phyloP scores from a whole-genome alignment of 2,329 filamentous ascomycete species.

The Emericellopsis atlantica region DNA sequence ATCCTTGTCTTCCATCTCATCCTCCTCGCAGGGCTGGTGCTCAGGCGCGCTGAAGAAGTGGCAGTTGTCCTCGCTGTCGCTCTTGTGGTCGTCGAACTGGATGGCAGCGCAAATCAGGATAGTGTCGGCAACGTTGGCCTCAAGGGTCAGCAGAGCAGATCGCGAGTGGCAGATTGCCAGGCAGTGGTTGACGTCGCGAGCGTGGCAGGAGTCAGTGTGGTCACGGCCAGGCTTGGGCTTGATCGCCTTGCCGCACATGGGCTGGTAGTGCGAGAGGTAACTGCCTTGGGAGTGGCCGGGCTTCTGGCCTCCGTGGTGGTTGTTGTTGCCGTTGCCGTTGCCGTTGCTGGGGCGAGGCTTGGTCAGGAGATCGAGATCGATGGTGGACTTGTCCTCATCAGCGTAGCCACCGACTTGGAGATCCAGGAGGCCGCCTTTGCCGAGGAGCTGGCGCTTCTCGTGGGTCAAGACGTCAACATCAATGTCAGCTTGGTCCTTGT shows the following conservation, averaged over 20 bases:
- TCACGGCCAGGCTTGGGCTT: conserved; percentile 7
- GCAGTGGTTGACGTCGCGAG: conserved; percentile 11
- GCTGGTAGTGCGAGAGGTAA: conserved; percentile 10
- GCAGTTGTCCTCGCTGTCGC: conserved; percentile 9
- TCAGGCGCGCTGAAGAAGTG: conserved; percentile 9
- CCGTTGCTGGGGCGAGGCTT: not conserved
- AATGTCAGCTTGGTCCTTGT: conserved; percentile 4
- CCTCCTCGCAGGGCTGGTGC: conserved; percentile 9
- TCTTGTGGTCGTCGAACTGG: conserved; percentile 7
- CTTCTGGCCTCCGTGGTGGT: not conserved
- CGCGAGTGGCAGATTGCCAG: conserved; percentile 10
- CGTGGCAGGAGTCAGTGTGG: conserved; percentile 5
- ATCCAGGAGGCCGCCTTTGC: conserved; percentile 3
- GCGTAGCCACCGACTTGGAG: conserved; percentile 6
- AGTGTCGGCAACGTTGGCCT: conserved; percentile 5
- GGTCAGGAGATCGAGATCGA: conserved; percentile 5
- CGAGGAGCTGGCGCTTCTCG: not conserved
- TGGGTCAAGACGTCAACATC: conserved; percentile 6
- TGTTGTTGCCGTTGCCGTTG: not conserved
- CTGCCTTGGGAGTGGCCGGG: not conserved
- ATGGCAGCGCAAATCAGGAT: conserved; percentile 10
- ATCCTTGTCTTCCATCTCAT: conserved; percentile 8
- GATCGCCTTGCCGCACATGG: conserved; percentile 11
- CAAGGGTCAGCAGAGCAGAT: conserved; percentile 8
- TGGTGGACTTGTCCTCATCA: conserved; percentile 4